Percentiles rank a stretch among this genome's conserved stretches.
These are phyloP conservation scores for Dillenia turbinata DNA, from an alignment of 164 flowering plant species.

Conservation along the genomic window DNA sequence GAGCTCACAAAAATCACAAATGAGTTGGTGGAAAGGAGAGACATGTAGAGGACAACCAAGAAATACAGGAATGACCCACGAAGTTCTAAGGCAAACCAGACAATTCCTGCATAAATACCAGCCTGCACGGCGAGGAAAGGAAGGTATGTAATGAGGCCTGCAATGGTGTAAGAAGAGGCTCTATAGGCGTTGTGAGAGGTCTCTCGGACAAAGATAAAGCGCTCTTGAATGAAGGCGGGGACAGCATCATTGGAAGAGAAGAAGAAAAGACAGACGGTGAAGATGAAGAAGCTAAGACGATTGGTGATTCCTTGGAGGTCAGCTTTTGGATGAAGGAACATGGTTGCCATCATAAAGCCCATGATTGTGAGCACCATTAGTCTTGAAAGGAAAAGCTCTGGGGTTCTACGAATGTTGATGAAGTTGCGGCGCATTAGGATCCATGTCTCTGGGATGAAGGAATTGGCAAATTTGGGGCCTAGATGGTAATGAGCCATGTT, in stretches of 20 bases:
- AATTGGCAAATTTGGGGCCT: slow-evolving; percentile 51
- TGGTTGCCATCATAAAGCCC: slow-evolving; percentile 80
- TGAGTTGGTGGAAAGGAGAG: slow-evolving; percentile 67
- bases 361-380: slow-evolving; percentile 58
- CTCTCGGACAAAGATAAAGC: slow-evolving; percentile 67
- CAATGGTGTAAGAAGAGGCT: slow-evolving; percentile 61
- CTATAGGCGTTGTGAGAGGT: slow-evolving; percentile 71
- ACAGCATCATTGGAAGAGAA: slow-evolving; percentile 80
- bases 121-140: slow-evolving; percentile 69
- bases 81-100: slow-evolving; percentile 43
- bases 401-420: slow-evolving; percentile 56
- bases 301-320: slow-evolving; percentile 55
- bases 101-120: slow-evolving; percentile 43
- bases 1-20: slow-evolving; percentile 72
- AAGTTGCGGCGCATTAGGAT: slow-evolving; percentile 66
- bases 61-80: slow-evolving; percentile 48
- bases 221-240: slow-evolving; percentile 77
- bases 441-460: slow-evolving; percentile 49
- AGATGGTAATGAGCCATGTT: slow-evolving; percentile 9
- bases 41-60: slow-evolving; percentile 45
- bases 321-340: slow-evolving; percentile 47
- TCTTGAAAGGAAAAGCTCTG: slow-evolving; percentile 74
- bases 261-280: slow-evolving; percentile 73
- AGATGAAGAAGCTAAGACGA: slow-evolving; percentile 70
- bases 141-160: slow-evolving; percentile 65